Percentiles rank a stretch among this genome's conserved stretches.
phyloP scores from a whole-genome alignment of 176 grass and related monocot species.

The Hyparrhenia diplandra region DNA sequence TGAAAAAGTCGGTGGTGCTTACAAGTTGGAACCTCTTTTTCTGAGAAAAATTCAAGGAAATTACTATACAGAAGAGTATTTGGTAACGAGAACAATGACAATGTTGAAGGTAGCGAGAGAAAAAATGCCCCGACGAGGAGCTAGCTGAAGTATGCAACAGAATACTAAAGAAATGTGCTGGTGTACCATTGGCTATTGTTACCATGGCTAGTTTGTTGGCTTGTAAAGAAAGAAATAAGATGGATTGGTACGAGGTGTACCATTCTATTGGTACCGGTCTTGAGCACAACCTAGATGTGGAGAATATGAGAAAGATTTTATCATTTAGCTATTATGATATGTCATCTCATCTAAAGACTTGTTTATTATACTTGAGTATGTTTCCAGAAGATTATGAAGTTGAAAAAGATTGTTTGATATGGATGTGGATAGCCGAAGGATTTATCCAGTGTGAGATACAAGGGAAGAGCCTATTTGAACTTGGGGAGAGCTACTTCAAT shows the following conservation, averaged over 20 bases:
- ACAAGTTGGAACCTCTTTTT: background rate
- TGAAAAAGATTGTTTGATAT: background rate
- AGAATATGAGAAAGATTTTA: background rate
- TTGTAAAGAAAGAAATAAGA: background rate
- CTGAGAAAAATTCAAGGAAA: background rate
- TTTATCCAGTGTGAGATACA: background rate
- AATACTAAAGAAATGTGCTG: background rate
- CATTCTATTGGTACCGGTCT: background rate
- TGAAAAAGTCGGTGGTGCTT: background rate
- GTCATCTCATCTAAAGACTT: background rate
- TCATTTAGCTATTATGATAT: background rate
- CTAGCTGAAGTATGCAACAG: background rate
- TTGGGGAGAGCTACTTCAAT: background rate
- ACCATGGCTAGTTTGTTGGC: background rate
- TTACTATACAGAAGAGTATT: background rate
- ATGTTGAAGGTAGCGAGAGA: accelerated
- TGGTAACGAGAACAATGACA: background rate
- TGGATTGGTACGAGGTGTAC: background rate
- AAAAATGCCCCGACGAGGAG: background rate
- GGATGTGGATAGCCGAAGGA: background rate
- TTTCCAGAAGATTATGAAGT: background rate
- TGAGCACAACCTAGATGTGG: background rate
- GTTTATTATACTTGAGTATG: background rate
- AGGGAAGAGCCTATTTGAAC: background rate
- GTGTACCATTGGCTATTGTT: background rate